Evolutionary conservation across 495 filamentous ascomycete genomes (phyloP).

Genomic region (Cenococcum geophilum): DNA sequence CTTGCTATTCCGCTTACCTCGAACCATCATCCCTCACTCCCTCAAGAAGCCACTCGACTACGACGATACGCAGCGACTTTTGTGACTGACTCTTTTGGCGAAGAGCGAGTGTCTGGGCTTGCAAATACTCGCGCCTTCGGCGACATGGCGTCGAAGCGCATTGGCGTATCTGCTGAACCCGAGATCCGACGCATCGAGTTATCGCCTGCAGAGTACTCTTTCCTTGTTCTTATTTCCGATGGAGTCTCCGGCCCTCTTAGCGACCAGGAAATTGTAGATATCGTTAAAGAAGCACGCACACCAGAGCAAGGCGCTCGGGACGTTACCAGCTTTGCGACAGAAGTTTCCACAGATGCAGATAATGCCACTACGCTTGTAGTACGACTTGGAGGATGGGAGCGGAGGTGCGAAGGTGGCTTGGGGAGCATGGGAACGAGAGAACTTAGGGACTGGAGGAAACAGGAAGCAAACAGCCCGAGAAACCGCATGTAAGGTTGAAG

Average conservation of each 20-base stretch:
- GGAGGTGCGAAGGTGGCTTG: constrained; percentile 77
- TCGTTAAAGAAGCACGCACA: constrained; percentile 86
- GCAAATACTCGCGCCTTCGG: constrained; percentile 94
- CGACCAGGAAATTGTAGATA: constrained; percentile 93
- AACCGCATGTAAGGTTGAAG: constrained; percentile 49
- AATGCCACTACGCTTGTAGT: constrained; percentile 95
- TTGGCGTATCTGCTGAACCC: constrained; percentile 90
- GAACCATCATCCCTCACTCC: constrained; percentile 85
- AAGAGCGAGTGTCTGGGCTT: constrained; percentile 88
- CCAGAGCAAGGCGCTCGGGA: constrained; percentile 76
- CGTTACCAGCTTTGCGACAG: constrained; percentile 79
- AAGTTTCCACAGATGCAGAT: constrained; percentile 74
- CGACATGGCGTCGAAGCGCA: constrained; percentile 81
- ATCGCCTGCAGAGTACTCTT: constrained; percentile 72
- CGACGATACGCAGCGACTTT: constrained; percentile 81
- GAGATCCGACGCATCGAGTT: constrained; percentile 72
- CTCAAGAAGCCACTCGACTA: constrained; percentile 72
- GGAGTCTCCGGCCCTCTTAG: constrained; percentile 74
- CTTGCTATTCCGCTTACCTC: constrained; percentile 71
- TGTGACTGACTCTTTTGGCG: constrained; percentile 91
- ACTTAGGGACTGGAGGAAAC: constrained; percentile 73
- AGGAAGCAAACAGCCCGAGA: constrained; percentile 79
- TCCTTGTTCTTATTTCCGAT: constrained; percentile 81
- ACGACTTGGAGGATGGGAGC: constrained; percentile 89
- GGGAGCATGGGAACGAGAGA: constrained; percentile 88